phyloP scores from a whole-genome alignment of 352 stramenopile genomes.

The Pythium oligandrum region DNA sequence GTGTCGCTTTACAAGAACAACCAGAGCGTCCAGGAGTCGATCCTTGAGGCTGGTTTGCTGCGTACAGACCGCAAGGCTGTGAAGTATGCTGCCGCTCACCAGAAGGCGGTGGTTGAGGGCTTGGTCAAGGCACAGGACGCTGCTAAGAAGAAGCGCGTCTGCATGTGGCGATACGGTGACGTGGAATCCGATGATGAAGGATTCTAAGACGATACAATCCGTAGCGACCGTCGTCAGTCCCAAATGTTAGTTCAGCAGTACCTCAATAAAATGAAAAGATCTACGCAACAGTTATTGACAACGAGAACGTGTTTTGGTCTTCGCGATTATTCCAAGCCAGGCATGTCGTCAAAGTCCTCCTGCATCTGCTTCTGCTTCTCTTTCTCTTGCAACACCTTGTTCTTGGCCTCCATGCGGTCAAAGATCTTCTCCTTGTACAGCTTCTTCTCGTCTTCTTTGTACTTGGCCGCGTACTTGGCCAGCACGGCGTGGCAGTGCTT shows the following conservation, averaged over 20 bases:
- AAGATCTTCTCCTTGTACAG: slow-evolving; percentile 89
- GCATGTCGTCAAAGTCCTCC: slow-evolving; percentile 83
- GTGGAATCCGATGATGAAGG: slow-evolving; percentile 94
- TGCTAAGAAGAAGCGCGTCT: slow-evolving; percentile 90
- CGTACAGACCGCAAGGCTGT: slow-evolving; percentile 83
- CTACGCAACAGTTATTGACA: not conserved
- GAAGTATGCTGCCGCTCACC: slow-evolving; percentile 47
- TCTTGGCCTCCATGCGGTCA: slow-evolving; percentile 76
- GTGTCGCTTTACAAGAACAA: slow-evolving; percentile 79
- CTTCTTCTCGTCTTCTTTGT: slow-evolving; percentile 86
- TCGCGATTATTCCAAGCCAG: slow-evolving; percentile 53
- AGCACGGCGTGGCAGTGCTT: slow-evolving; percentile 63
- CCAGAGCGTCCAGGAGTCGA: slow-evolving; percentile 85
- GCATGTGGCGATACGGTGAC: slow-evolving; percentile 96
- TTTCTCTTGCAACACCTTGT: slow-evolving; percentile 63
- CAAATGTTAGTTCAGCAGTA: too few relatives aligned
- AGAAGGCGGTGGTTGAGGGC: slow-evolving; percentile 86
- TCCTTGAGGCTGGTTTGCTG: slow-evolving; percentile 87
- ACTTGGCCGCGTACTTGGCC: slow-evolving; percentile 52
- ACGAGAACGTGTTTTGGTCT: not conserved
- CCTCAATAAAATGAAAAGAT: not conserved
- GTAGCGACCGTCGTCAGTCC: too few relatives aligned
- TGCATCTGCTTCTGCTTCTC: slow-evolving; percentile 60
- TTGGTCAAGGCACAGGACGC: slow-evolving; percentile 88
- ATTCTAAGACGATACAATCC: slow-evolving; percentile 4